These are phyloP conservation scores for Scheffersomyces lignicola DNA, from an alignment of 1,139 yeast species.

Conservation along the genomic window DNA sequence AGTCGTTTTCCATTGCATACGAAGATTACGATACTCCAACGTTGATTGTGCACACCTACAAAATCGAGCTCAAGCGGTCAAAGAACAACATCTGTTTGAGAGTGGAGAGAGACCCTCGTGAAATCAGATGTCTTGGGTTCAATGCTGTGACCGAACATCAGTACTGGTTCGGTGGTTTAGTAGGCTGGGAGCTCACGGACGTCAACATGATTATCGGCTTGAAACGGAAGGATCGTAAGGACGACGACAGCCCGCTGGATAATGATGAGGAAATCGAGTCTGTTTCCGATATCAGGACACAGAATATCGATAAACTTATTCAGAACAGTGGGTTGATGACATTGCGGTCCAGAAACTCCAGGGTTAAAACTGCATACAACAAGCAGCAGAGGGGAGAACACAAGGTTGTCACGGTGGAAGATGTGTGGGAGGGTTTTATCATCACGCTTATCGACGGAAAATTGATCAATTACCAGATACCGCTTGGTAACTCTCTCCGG, in stretches of 20 bases:
- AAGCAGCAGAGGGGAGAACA: not conserved
- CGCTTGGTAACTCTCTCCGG: constrained; percentile 31
- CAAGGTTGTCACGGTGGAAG: constrained; percentile 1
- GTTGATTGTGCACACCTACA: constrained; percentile 70
- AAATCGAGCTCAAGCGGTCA: constrained; percentile 65
- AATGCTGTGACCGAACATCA: constrained; percentile 72
- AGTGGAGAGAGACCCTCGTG: constrained; percentile 90
- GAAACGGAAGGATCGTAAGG: constrained; percentile 29
- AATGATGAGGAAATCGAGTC: constrained; percentile 8
- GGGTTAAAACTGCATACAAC: not conserved
- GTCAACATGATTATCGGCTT: constrained; percentile 73
- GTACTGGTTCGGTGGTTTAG: constrained; percentile 64
- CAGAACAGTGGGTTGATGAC: constrained; percentile 23
- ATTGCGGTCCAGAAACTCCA: constrained; percentile 14
- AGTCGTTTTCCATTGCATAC: constrained; percentile 69
- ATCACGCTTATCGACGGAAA: constrained; percentile 63
- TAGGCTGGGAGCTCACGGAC: constrained; percentile 78
- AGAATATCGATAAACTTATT: constrained; percentile 15
- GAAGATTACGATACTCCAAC: constrained; percentile 59
- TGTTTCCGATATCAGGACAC: constrained; percentile 1
- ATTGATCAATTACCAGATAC: constrained; percentile 59
- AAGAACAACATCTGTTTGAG: constrained; percentile 80
- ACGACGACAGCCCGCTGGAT: constrained; percentile 15
- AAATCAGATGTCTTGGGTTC: constrained; percentile 84
- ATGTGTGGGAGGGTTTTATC: constrained; percentile 77